A percentile compares a stretch with the other conserved stretches of the same genome.
phyloP scores from a whole-genome alignment of 1,284 basidiomycete species.

The Pterula multifida region DNA sequence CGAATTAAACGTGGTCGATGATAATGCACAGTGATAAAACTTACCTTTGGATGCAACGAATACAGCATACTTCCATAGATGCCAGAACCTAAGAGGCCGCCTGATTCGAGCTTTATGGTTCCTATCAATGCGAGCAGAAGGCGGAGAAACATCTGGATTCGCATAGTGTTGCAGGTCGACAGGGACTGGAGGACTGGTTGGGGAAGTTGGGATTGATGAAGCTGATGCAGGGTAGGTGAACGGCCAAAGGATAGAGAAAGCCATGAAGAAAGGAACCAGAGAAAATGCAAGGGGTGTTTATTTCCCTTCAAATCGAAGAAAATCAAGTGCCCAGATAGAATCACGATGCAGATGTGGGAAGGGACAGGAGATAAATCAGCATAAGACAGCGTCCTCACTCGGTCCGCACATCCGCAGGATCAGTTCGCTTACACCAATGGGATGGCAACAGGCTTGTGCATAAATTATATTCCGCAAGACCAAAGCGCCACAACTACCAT shows the following conservation, averaged over 20 bases:
- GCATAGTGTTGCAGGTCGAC: conserved; percentile 47
- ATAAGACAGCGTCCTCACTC: conserved; percentile 5
- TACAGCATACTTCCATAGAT: conserved; percentile 56
- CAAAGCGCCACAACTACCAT: too few relatives aligned
- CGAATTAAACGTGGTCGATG: neutral
- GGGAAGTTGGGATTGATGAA: neutral
- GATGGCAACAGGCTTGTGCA: too few relatives aligned
- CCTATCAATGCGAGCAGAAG: conserved; percentile 57
- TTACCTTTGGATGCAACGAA: conserved; percentile 57
- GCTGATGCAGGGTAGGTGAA: conserved; percentile 1
- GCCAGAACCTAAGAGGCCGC: conserved; percentile 45
- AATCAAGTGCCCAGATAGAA: too few relatives aligned
- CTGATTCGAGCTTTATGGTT: conserved; percentile 44
- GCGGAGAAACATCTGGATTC: conserved; percentile 52
- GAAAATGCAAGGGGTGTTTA: conserved; percentile 6
- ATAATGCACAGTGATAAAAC: conserved; percentile 8
- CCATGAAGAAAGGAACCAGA: conserved; percentile 12
- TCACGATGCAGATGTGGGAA: conserved; percentile 1
- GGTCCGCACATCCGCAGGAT: neutral
- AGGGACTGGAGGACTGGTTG: conserved; percentile 3
- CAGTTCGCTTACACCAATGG: too few relatives aligned
- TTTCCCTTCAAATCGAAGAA: too few relatives aligned
- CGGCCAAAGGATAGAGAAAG: conserved; percentile 13
- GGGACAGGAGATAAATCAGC: neutral
- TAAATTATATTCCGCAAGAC: too few relatives aligned